phyloP scores from a whole-genome alignment of 768 basidiomycete species.

The Rhodosporidiobolus sp. region DNA sequence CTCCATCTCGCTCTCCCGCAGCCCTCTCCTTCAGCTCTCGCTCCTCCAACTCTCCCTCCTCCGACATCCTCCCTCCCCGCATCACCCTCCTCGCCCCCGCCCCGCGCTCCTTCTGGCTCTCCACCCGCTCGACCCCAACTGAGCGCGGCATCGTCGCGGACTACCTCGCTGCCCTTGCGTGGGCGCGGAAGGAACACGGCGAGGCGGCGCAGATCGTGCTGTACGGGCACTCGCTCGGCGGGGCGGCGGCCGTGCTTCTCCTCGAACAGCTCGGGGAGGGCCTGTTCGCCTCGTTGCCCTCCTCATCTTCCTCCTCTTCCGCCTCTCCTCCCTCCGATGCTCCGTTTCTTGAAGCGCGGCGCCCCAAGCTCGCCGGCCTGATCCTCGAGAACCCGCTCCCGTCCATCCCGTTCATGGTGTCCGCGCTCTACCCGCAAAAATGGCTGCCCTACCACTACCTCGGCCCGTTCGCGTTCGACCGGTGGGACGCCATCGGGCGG shows the following conservation, averaged over 20 bases:
- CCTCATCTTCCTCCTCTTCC: conserved; percentile 8
- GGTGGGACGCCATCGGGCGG: conserved; percentile 54
- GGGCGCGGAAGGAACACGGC: neutral
- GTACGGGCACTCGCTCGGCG: conserved; percentile 57
- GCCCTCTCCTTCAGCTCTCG: too few relatives aligned
- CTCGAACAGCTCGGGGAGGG: conserved; percentile 43
- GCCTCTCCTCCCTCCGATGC: too few relatives aligned
- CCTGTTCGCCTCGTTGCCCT: neutral
- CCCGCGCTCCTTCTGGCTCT: conserved; percentile 58
- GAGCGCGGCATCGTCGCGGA: conserved; percentile 52
- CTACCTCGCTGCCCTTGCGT: conserved; percentile 46
- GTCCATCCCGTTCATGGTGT: conserved; percentile 55
- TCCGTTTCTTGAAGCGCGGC: too few relatives aligned
- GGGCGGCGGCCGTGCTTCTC: conserved; percentile 53
- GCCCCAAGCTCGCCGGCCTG: conserved; percentile 47
- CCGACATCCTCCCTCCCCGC: neutral
- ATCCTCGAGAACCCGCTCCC: conserved; percentile 58
- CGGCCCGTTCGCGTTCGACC: conserved; percentile 53
- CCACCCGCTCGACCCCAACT: conserved; percentile 51
- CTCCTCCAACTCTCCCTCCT: conserved; percentile 48
- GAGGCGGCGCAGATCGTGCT: conserved; percentile 17
- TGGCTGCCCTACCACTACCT: conserved; percentile 59
- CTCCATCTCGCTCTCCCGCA: neutral
- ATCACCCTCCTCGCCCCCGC: conserved; percentile 52
- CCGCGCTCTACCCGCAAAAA: conserved; percentile 54